Evolutionary conservation across 345 rosid genomes (phyloP), one percentile per base, ranked within the genome.

Genomic region (Eucalyptus pumila): DNA sequence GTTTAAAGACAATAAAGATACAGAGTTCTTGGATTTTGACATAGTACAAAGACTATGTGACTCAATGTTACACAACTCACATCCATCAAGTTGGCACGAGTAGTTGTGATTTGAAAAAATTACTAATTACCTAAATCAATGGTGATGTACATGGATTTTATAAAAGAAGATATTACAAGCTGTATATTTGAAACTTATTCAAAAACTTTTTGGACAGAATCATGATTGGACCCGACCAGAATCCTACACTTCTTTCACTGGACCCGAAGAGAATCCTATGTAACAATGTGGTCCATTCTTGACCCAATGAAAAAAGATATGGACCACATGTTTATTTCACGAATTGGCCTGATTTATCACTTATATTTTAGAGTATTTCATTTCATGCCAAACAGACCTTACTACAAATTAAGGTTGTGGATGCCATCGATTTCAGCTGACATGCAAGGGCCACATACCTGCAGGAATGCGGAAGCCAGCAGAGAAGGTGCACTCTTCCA

Each of bases 401-500:
- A 21, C 14, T 37, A 21, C 6, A 76, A 6, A 37, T 76, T 7
- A 23, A 19, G 15, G 26, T 21, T 24, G 27, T 37, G 42, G 42
- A 11, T 76, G 27, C 47, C 24, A 76, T 37, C 14, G 27, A 76
- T 40, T 37, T 76, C 26, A 37, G 27, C 27, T 37, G 45, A 42
- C 83, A 21, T 2, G 47, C 83, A 37, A 76, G 47, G 27, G 5
- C 83, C 15, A 40, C 45, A 37, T 91, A 58, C 91, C 92, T 24
- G 88, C 86, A 2, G 92, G 91, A 49, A 92, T 86, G 80, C 80
- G 87, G 81, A 88, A 90, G 60, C 92, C 93, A 6, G 50, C 24
- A 40, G 87, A 37, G 45, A 93, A 62, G 14, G 87, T 86, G 91
- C 92, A 91, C 16, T 92, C 93, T 51, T 92, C 92, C 48, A n/a